A percentile compares a stretch with the other conserved stretches of the same genome.
Evolutionary conservation across 2,329 filamentous ascomycete genomes (phyloP).

Genomic region (Penicillium sp.): DNA sequence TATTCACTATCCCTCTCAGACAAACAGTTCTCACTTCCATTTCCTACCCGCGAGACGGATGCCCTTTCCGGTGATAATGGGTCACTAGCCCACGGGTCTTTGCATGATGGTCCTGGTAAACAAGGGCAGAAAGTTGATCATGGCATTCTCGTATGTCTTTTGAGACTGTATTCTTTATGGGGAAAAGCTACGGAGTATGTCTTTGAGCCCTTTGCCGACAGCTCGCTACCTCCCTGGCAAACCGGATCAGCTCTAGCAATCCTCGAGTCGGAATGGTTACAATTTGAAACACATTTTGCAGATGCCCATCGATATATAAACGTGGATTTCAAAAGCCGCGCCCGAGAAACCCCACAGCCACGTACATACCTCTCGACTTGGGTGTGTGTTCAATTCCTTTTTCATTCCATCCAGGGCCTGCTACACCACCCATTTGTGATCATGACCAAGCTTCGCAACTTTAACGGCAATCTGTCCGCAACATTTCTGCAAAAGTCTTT

Average conservation of each 20-base stretch:
- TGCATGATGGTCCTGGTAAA: slow-evolving; percentile 19
- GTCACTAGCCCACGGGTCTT: slow-evolving; percentile 1
- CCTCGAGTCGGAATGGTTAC: slow-evolving; percentile 29
- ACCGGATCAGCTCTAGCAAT: slow-evolving; percentile 25
- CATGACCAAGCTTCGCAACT: slow-evolving; percentile 29
- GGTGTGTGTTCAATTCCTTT: slow-evolving; percentile 30
- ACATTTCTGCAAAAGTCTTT: slow-evolving; percentile 32
- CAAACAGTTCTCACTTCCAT: slow-evolving; percentile 26
- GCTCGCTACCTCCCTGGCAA: slow-evolving; percentile 24
- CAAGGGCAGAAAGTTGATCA: slow-evolving; percentile 24
- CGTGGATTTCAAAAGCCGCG: slow-evolving; percentile 28
- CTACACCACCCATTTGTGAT: slow-evolving; percentile 31
- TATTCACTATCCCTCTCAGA: slow-evolving; percentile 28
- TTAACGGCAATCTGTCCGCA: slow-evolving; percentile 24
- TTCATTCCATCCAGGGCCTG: slow-evolving; percentile 27
- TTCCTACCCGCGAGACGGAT: slow-evolving; percentile 12
- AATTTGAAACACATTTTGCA: slow-evolving; percentile 30
- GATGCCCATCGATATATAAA: slow-evolving; percentile 30
- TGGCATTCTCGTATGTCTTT: slow-evolving; percentile 23
- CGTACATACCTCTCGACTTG: slow-evolving; percentile 27
- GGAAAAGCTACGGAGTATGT: slow-evolving; percentile 29
- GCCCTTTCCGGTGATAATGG: background rate
- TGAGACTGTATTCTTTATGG: slow-evolving; percentile 27
- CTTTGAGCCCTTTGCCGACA: slow-evolving; percentile 21
- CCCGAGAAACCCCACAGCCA: slow-evolving; percentile 23